Percentiles rank a stretch among this genome's conserved stretches.
Conservation (phyloP, 73 alveolate species). For the Loxodes magnus region DNA sequence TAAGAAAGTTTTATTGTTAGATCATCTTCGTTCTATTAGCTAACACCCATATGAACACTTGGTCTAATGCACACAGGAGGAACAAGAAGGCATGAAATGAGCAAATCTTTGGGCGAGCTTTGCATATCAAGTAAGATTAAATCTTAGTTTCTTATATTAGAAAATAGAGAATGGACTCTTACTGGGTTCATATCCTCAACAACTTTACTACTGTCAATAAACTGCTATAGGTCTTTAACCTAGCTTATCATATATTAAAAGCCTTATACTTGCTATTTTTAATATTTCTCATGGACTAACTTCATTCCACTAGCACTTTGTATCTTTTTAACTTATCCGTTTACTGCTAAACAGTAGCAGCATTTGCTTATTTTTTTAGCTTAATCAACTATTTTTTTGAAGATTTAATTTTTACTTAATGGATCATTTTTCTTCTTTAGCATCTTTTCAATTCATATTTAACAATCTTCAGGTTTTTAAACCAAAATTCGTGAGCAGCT, state of each 20-base stretch:
- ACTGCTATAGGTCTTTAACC: slow-evolving; percentile 13
- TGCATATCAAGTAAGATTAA: slow-evolving; percentile 59
- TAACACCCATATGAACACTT: slow-evolving; percentile 39
- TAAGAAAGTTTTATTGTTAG: slow-evolving; percentile 66
- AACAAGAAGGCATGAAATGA: slow-evolving; percentile 52
- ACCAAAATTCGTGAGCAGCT: slow-evolving; percentile 46
- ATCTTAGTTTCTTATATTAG: slow-evolving; percentile 65
- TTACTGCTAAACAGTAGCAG: slow-evolving; percentile 60
- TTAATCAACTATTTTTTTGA: slow-evolving; percentile 18
- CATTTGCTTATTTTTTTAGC: slow-evolving; percentile 59
- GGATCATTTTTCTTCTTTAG: slow-evolving; percentile 13
- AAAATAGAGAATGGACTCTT: slow-evolving; percentile 49
- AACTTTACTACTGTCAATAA: slow-evolving; percentile 27
- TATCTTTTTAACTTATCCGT: slow-evolving; percentile 78
- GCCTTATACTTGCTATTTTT: slow-evolving; percentile 31
- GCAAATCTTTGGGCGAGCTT: slow-evolving; percentile 56
- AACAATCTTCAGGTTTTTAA: slow-evolving; percentile 26
- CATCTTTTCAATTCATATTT: slow-evolving; percentile 24
- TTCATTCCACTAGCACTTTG: slow-evolving; percentile 50
- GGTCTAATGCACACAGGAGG: slow-evolving; percentile 93
- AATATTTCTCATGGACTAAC: slow-evolving; percentile 67
- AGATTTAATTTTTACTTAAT: slow-evolving; percentile 2
- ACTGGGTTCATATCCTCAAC: slow-evolving; percentile 40
- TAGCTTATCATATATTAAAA: slow-evolving; percentile 16
- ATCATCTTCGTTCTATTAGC: slow-evolving; percentile 88